Percentiles rank a stretch among this genome's conserved stretches.
Conservation (phyloP, 768 basidiomycete species). For the Tricholoma hemisulphureum region DNA sequence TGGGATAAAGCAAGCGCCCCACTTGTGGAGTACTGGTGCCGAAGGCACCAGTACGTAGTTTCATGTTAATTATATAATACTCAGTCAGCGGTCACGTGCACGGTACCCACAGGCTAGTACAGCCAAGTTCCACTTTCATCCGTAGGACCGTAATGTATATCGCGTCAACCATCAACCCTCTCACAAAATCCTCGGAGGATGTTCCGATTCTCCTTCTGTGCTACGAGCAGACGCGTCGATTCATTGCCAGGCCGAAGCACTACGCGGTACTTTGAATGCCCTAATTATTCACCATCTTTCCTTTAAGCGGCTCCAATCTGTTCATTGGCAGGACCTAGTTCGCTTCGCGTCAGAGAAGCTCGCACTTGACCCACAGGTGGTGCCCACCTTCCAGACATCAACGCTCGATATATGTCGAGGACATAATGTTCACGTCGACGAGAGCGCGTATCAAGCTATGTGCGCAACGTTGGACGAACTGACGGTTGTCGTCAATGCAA, state of each 20-base stretch:
- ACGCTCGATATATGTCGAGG: constrained; percentile 31
- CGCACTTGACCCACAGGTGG: constrained; percentile 5
- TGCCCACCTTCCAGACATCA: constrained; percentile 21
- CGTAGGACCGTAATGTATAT: too few relatives aligned
- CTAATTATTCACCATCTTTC: not conserved
- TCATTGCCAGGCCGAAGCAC: constrained; percentile 24
- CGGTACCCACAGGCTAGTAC: too few relatives aligned
- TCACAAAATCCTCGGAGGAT: constrained; percentile 16
- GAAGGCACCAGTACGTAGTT: too few relatives aligned
- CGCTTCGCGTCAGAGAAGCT: constrained; percentile 16
- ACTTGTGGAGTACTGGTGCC: too few relatives aligned
- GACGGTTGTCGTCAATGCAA: constrained; percentile 9
- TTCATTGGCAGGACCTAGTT: constrained; percentile 22
- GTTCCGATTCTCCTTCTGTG: constrained; percentile 26
- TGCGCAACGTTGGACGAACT: constrained; percentile 28
- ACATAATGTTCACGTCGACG: constrained; percentile 27
- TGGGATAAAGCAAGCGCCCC: too few relatives aligned
- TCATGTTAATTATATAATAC: too few relatives aligned
- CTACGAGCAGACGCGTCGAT: constrained; percentile 20
- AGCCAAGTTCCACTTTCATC: too few relatives aligned
- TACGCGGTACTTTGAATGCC: constrained; percentile 16
- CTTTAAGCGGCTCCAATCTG: not conserved
- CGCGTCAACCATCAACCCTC: constrained; percentile 17
- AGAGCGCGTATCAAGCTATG: constrained; percentile 29
- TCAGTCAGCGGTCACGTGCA: too few relatives aligned